Evolutionary conservation across 345 rosid species (phyloP).

Genomic region (Salix brachista): DNA sequence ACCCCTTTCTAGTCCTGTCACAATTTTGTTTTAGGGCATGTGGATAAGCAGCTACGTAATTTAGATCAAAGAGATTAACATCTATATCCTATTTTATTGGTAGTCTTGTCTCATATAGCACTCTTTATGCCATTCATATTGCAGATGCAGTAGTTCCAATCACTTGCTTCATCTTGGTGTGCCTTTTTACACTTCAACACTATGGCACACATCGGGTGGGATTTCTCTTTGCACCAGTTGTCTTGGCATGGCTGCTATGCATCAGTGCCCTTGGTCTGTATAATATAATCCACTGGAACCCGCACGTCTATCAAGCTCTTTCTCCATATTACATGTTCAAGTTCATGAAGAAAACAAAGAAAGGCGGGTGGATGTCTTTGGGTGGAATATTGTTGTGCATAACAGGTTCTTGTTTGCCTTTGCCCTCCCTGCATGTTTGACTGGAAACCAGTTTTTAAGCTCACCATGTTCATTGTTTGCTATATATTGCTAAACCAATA

Average conservation of each 20-base stretch:
- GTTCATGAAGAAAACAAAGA: constrained; percentile 89
- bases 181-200: constrained; percentile 97
- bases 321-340: constrained; percentile 96
- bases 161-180: constrained; percentile 87
- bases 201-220: constrained; percentile 95
- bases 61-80: neutral
- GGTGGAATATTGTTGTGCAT: constrained; percentile 96
- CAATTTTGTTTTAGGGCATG: neutral
- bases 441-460: neutral
- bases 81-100: neutral
- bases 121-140: neutral
- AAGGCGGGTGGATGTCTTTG: constrained; percentile 97
- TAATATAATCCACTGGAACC: constrained; percentile 84
- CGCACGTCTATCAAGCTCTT: constrained; percentile 79
- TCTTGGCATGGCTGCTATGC: constrained; percentile 78
- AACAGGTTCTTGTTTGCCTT: constrained; percentile 52
- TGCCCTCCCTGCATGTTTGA: constrained; percentile 1
- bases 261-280: constrained; percentile 89
- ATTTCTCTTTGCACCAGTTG: constrained; percentile 84
- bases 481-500: neutral
- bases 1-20: neutral
- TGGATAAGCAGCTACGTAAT: neutral
- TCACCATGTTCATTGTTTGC: neutral
- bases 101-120: neutral
- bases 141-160: constrained; percentile 97